Evolutionary conservation across 2,329 filamentous ascomycete genomes (phyloP).

Genomic region (Rutstroemia sydowiana): DNA sequence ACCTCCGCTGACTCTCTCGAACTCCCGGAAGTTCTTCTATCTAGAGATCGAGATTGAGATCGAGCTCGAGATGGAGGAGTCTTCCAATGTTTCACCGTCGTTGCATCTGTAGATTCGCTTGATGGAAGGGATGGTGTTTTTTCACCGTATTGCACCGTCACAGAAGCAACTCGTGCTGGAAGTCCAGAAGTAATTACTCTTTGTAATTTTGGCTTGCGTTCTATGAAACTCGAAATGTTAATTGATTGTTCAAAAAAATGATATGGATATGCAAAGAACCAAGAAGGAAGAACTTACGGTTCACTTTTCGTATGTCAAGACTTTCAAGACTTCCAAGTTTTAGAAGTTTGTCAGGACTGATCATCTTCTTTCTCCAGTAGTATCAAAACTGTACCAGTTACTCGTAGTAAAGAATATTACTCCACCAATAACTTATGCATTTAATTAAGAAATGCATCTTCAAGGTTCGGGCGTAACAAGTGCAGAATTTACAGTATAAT

Average conservation of each 20-base stretch:
- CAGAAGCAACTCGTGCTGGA: constrained; percentile 17
- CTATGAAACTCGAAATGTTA: constrained; percentile 9
- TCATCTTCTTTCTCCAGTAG: constrained; percentile 14
- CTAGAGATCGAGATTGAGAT: constrained; percentile 2
- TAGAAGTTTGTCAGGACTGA: constrained; percentile 25
- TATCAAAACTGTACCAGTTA: too few relatives aligned
- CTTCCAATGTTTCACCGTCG: constrained; percentile 24
- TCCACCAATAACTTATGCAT: constrained; percentile 21
- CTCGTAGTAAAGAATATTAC: not conserved
- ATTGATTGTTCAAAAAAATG: not conserved
- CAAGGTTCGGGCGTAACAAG: constrained; percentile 9
- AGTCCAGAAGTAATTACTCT: constrained; percentile 16
- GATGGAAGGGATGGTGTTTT: constrained; percentile 22
- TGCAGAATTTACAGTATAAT: not conserved
- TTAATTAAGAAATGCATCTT: constrained; percentile 23
- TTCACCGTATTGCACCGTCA: constrained; percentile 15
- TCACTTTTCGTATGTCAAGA: constrained; percentile 19
- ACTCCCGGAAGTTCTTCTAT: not conserved
- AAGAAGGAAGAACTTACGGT: constrained; percentile 19
- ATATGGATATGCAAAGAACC: not conserved
- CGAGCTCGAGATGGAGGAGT: constrained; percentile 19
- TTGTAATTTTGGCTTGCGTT: constrained; percentile 22
- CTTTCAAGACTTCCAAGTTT: constrained; percentile 24
- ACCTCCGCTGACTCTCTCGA: constrained; percentile 9
- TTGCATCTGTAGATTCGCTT: constrained; percentile 17